Conservation (phyloP, 2,329 filamentous ascomycete genomes). For the Dothideomycetes sp. region DNA sequence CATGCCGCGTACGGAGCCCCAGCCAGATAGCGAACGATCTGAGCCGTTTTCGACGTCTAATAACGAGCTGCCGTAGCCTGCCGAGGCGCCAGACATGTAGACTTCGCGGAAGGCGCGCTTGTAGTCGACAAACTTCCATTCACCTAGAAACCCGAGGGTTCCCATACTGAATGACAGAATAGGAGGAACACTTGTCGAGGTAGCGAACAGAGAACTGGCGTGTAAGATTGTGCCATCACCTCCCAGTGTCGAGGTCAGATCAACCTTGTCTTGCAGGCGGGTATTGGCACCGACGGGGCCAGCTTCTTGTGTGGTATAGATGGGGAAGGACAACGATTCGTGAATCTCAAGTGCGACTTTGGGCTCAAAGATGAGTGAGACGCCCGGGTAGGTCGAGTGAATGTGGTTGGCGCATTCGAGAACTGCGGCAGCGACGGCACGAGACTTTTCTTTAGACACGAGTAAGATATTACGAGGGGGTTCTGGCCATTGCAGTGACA, state of each 20-base stretch:
- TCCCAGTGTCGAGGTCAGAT: constrained; percentile 81
- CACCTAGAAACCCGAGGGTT: constrained; percentile 84
- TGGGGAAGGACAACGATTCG: constrained; percentile 59
- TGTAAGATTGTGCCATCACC: constrained; percentile 87
- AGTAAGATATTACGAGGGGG: constrained; percentile 61
- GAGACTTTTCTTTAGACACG: constrained; percentile 55
- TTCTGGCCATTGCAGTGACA: constrained; percentile 58
- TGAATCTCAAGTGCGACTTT: constrained; percentile 65
- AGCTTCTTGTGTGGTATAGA: constrained; percentile 44
- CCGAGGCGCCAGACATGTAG: constrained; percentile 66
- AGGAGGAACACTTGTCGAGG: constrained; percentile 71
- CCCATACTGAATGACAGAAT: constrained; percentile 96
- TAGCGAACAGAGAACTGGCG: constrained; percentile 77
- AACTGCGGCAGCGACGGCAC: constrained; percentile 46
- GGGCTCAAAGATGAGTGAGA: constrained; percentile 76
- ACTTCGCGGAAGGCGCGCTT: constrained; percentile 87
- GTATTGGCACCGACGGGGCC: constrained; percentile 17
- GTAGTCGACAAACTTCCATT: constrained; percentile 92
- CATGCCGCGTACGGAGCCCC: constrained; percentile 69
- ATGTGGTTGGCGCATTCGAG: constrained; percentile 60
- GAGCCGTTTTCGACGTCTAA: constrained; percentile 4
- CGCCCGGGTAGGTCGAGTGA: constrained; percentile 65
- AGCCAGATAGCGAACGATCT: constrained; percentile 39
- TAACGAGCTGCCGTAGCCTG: constrained; percentile 33
- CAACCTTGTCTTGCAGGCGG: constrained; percentile 60